Conservation (phyloP, 306 rosid genomes). For the Prunus fruticosa region DNA sequence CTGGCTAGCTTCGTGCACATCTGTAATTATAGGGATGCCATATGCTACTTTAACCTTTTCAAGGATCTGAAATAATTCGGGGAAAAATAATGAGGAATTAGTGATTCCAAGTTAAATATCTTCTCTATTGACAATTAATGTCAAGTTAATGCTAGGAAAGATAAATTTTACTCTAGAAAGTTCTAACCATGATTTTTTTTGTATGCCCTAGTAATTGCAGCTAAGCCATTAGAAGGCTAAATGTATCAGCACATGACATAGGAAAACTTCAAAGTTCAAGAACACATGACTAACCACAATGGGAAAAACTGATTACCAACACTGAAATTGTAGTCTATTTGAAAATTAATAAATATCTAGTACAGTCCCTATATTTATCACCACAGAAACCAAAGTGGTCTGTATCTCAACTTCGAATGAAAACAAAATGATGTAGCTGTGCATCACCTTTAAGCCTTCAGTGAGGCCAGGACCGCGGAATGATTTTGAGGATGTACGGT, state of each 20-base stretch:
- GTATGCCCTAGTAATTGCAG: background rate
- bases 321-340: background rate
- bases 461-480: slow-evolving; percentile 92
- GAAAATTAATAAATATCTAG: background rate
- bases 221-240: background rate
- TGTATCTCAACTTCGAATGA: slow-evolving; percentile 1
- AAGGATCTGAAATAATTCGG: slow-evolving; percentile 56
- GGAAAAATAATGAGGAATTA: background rate
- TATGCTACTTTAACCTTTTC: slow-evolving; percentile 91
- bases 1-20: slow-evolving; percentile 79
- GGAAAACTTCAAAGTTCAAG: background rate
- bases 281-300: background rate
- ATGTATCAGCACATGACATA: background rate
- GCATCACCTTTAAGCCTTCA: slow-evolving; percentile 86
- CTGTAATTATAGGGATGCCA: slow-evolving; percentile 84
- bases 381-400: background rate
- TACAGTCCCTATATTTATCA: background rate
- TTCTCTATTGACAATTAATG: background rate
- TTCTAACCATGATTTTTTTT: background rate
- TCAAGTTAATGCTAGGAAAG: background rate
- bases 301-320: background rate
- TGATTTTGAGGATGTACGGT: slow-evolving; percentile 91
- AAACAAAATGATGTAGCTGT: slow-evolving; percentile 2
- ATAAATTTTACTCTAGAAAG: background rate
- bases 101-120: background rate